Evolutionary conservation across 2,329 filamentous ascomycete genomes (phyloP).

Genomic region (Pleomassaria siparia): DNA sequence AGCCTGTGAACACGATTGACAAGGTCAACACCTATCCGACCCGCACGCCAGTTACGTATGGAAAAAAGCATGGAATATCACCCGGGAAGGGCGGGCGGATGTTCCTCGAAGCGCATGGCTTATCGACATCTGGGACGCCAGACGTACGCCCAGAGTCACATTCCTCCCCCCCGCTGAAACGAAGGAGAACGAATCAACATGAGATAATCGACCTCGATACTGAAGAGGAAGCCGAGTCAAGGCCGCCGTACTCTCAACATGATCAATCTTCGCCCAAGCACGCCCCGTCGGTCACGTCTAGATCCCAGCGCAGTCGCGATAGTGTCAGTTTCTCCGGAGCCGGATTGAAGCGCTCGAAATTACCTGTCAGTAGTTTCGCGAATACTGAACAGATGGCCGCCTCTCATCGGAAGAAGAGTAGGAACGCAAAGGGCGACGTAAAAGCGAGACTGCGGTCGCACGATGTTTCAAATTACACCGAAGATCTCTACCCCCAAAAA

Average conservation of each 20-base stretch:
- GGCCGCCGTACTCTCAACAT: not conserved
- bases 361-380: constrained; percentile 21
- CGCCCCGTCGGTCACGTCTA: constrained; percentile 3
- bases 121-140: not conserved
- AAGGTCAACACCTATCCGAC: not conserved
- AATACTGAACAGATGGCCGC: constrained; percentile 10
- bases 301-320: constrained; percentile 16
- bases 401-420: constrained; percentile 15
- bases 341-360: not conserved
- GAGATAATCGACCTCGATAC: constrained; percentile 15
- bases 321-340: constrained; percentile 9
- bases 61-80: not conserved
- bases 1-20: constrained; percentile 4
- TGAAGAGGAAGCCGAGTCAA: constrained; percentile 15
- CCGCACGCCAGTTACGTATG: not conserved
- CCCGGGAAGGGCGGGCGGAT: not conserved
- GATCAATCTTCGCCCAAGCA: not conserved
- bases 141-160: not conserved
- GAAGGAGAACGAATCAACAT: constrained; percentile 19
- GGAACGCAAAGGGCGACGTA: constrained; percentile 1
- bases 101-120: not conserved
- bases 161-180: constrained; percentile 12
- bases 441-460: not conserved
- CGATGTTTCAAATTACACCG: not conserved
- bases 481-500: not conserved